Evolutionary conservation across 1,284 basidiomycete genomes (phyloP), one percentile per base, ranked within the genome.

Genomic region (Mycocalia duriaeana): DNA sequence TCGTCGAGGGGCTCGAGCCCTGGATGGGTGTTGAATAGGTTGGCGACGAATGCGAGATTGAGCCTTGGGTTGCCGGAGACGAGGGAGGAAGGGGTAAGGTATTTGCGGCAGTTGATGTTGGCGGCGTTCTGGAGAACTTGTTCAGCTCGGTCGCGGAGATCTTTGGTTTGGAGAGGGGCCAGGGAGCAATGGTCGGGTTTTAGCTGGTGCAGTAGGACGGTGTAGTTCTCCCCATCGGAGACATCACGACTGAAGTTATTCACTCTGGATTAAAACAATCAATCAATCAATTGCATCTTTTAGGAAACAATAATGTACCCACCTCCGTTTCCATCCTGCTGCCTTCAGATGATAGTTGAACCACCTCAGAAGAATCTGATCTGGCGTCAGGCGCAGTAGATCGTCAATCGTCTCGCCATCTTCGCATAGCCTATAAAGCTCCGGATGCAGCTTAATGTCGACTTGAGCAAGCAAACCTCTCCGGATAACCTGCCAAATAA

Each of bases 401-500:
- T 97, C 94, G 40, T 99, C 95, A 53, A 99, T 81, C 0, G 94
- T 97, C 76, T 99, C 95, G 34, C 82, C 95, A 49, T 99, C 95
- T 55, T 98, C 94, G 57, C 97, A 87, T 26, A 99, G 76, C 9
- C 95, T 81, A 68, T 97, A 99, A 50, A 99, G 69, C 69, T 99
- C 96, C 0, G 95, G 95, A 64, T 99, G 95, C 34, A 95, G 78
- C 77, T 97, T 98, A 77, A 99, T 93, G 65, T 98, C 94, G 52
- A 99, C 92, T 67, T 96, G 94, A 39, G 84, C 84, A 51, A 99
- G 82, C 57, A 99, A 72, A 59, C 96, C 96, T 51, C 91, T 79
- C 44, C 95, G 82, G 59, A 99, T 99, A 70, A 99, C 82, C 70
- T 99, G 95, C 95, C 95, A 99, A 62, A 99, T 97, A 53, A 99